Base-by-base conservation (phyloP, 2,329 filamentous ascomycete species). In the Cladobotryum protrusum region DNA sequence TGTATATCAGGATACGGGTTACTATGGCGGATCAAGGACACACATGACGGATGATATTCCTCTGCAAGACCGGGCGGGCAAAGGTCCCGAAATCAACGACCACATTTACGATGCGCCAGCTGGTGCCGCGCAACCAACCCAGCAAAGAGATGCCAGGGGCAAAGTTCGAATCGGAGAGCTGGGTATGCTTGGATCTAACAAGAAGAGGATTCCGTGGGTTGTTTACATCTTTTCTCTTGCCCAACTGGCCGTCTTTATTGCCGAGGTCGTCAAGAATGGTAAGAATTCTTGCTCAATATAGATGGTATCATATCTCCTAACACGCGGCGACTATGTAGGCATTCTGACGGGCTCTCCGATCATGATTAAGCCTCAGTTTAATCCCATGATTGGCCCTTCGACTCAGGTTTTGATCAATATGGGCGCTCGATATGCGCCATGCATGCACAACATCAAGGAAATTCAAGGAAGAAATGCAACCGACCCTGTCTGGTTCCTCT, bases 381-480 rank as follows among this genome's bases (percentile, higher is more conserved):
- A 97, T 70, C 87, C 88, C 52, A 96, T 99, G 89, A 96, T 99
- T 62, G 93, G 93, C 0, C 93, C 93, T 1, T 96, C 91, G 5
- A 81, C 85, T 1, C 89, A 89, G 59, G 82, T 97, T 19, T 81
- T 95, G 60, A 96, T 97, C 73, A 95, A 95, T 68, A 96, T 99
- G 89, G 93, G 93, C 52, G 89, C 91, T 37, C 85, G 93, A 54
- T 99, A 88, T 64, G 82, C 87, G 3, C 89, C 91, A 6, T 99
- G 93, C 69, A 99, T 99, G 93, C 91, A 92, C 72, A 89, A 87
- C 59, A 78, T 87, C 56, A 66, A 79, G 40, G 78, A 75, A 43
- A 75, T 91, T 34, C 84, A 85, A 61, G 74, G 81, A 50, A 71
- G 70, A n/a, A 29, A 29, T 24, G 20, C 48, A 6, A 61, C 62